phyloP scores from a whole-genome alignment of 2,329 filamentous ascomycete genomes.

The Talaromyces amestolkiae region DNA sequence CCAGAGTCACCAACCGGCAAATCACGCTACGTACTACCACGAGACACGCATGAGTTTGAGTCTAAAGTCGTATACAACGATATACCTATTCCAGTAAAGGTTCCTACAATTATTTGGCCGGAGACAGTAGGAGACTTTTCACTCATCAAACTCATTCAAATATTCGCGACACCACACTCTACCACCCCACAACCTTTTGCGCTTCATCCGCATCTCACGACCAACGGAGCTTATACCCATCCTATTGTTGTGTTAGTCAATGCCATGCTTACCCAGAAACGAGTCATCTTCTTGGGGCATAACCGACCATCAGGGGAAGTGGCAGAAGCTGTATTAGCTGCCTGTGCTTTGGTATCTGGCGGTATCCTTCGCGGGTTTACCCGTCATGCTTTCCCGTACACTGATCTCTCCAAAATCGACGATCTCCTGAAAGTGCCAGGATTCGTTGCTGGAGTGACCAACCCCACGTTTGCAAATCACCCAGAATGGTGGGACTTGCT shows the following conservation, averaged over 20 bases:
- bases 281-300: constrained; percentile 92
- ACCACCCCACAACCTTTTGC: constrained; percentile 80
- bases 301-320: constrained; percentile 94
- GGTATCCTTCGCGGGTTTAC: constrained; percentile 92
- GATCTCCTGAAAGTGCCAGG: constrained; percentile 93
- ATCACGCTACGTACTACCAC: constrained; percentile 72
- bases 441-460: constrained; percentile 96
- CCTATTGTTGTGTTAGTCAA: constrained; percentile 94
- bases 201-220: constrained; percentile 88
- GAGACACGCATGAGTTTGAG: constrained; percentile 97
- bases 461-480: constrained; percentile 91
- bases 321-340: constrained; percentile 95
- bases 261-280: constrained; percentile 91
- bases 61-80: constrained; percentile 94
- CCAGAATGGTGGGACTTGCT: constrained; percentile 98
- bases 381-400: constrained; percentile 94
- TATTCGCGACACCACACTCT: constrained; percentile 80
- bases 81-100: constrained; percentile 93
- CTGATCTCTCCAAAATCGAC: constrained; percentile 95
- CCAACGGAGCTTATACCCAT: constrained; percentile 83
- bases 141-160: constrained; percentile 93
- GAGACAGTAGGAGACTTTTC: constrained; percentile 98
- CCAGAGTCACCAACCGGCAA: constrained; percentile 51
- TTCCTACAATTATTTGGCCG: constrained; percentile 87
- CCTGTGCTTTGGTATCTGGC: constrained; percentile 88